Evolutionary conservation across 768 basidiomycete genomes (phyloP), one percentile per base, ranked within the genome.

Genomic region (Amanita phalloides): DNA sequence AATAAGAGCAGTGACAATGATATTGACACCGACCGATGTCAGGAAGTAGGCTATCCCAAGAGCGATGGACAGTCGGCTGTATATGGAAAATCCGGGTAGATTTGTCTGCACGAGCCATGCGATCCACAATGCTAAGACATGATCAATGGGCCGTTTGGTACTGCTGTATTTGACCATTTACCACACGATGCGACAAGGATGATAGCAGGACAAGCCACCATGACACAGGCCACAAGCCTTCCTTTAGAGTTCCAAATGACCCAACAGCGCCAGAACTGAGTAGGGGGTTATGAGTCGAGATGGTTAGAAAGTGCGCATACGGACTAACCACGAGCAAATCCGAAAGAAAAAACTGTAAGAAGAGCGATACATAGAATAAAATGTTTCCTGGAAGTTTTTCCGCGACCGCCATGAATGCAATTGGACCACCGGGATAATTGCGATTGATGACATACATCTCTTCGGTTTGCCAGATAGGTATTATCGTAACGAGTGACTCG

Each of bases 361-460:
- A 74, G 13, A 74, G 61, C 0, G 66, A 69, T 9, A 68, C 68
- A 49, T 69, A 67, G 57, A 73, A 74, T 48, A 72, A 32, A 11
- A 32, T 64, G 45, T 75, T 72, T 54, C 72, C 64, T 0, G 68
- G 58, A 6, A 69, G 64, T 45, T 70, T 59, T 55, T 73, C 72
- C 0, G 71, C 68, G 25, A 57, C 64, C 21, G 73, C 59, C 60
- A 75, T 73, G 58, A 71, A 74, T 32, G 48, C 50, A 71, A 73
- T 73, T n/a, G 74, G 73, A 3, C 73, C 73, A 20, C 62, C 68
- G 32, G 71, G 68, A 47, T 64, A 71, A 51, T 70, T 69, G 32
- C 71, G 63, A 49, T 73, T 71, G 57, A 71, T 69, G 47, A 73
- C 63, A 44, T 72, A 73, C 17, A 70, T 67, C 11, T 67, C 61